Evolutionary conservation across 2,329 filamentous ascomycete species (phyloP), one percentile per base, ranked within the genome.

Genomic region (Arthroderma sp.): DNA sequence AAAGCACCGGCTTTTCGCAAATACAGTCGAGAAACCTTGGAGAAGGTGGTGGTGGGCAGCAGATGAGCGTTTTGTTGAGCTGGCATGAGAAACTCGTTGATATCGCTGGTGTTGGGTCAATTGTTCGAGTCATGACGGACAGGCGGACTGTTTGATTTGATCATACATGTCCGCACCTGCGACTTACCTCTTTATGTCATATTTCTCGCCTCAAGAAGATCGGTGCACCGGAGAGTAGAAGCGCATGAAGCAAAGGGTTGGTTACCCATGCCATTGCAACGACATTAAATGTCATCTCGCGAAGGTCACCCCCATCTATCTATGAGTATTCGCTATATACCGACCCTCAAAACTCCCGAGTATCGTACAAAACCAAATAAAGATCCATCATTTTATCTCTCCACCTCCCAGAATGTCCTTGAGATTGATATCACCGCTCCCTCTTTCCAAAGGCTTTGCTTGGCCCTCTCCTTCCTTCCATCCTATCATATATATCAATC

Each of bases 81-180:
- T 98, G 91, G 91, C 91, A 98, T 62, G 91, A 98, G 72, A 98
- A 95, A 75, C 77, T 95, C 50, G 86, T 96, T 4, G 91, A 98
- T 58, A 80, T 95, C 58, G 85, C 87, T 33, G 91, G 91, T 27
- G 73, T 87, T 53, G 91, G 91, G 38, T 95, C 84, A 63, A 91
- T 98, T 66, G 85, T 87, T 50, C 78, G 91, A 56, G 86, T 86
- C 53, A 95, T 98, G 88, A 91, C 86, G 36, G 91, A 98, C 71
- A 85, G 89, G 70, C 81, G 91, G 59, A 91, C 83, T 56, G 89
- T 93, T 55, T 94, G 69, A 71, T 36, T 2, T 6, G 15, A 22
- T 41, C 27, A 10, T 15, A 11, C 41, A 5, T 6, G 27, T 37
- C 5, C 29, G 34, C 15, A 22, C 15, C 1, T 22, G 15, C 15